phyloP scores from a whole-genome alignment of 1,139 yeast species.

The Yamadazyma dendronema region DNA sequence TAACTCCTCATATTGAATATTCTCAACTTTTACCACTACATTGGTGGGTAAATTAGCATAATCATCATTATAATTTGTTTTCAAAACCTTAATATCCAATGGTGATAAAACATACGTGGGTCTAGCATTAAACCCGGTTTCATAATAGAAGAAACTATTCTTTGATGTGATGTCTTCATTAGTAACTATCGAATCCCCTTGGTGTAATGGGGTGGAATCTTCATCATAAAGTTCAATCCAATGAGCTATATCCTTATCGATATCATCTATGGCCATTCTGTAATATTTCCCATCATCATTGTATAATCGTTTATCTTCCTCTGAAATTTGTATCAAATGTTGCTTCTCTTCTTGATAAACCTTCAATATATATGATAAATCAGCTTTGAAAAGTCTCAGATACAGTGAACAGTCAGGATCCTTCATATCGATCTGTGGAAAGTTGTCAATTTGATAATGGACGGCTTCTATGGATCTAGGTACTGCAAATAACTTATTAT shows the following conservation, averaged over 20 bases:
- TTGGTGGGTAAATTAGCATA: constrained; percentile 68
- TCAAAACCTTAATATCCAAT: constrained; percentile 73
- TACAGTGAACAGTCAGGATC: constrained; percentile 29
- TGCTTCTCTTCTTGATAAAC: constrained; percentile 59
- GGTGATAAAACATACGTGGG: constrained; percentile 71
- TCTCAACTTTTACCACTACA: constrained; percentile 63
- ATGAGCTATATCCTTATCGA: constrained; percentile 42
- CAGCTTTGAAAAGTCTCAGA: constrained; percentile 65
- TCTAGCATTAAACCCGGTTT: constrained; percentile 68
- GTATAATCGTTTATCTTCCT: constrained; percentile 57
- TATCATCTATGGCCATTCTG: constrained; percentile 54
- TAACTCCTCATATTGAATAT: constrained; percentile 63
- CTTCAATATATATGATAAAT: constrained; percentile 47
- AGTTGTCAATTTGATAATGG: constrained; percentile 24
- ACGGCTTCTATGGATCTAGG: constrained; percentile 47
- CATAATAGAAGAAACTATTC: constrained; percentile 44
- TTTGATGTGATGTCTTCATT: constrained; percentile 11
- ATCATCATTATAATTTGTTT: constrained; percentile 53
- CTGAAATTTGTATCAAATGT: constrained; percentile 45
- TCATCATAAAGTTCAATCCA: constrained; percentile 28
- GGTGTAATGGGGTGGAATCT: background rate
- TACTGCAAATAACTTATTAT: constrained; percentile 57
- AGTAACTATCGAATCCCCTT: constrained; percentile 6
- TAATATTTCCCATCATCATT: constrained; percentile 61
- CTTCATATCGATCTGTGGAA: constrained; percentile 27